A percentile compares a stretch with the other conserved stretches of the same genome.
Conservation (phyloP, 2,329 filamentous ascomycete genomes). For the Cordyceps cicadae region DNA sequence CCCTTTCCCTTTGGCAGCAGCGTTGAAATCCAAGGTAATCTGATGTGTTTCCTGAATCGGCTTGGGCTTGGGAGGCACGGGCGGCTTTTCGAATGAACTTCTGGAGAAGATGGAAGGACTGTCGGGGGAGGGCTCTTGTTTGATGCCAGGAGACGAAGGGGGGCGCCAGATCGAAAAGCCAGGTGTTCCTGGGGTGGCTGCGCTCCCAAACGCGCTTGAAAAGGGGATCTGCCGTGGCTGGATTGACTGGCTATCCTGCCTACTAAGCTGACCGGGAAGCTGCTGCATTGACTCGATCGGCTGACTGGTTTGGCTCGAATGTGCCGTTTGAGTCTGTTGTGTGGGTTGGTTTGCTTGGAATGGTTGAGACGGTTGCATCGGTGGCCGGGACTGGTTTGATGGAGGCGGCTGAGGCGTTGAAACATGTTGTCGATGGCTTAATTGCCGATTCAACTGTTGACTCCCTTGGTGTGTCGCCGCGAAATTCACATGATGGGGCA, state of each 20-base stretch:
- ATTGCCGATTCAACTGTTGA: not conserved
- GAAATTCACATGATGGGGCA: not conserved
- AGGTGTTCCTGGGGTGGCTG: slow-evolving; percentile 1
- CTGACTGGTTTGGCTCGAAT: not conserved
- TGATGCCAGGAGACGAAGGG: not conserved
- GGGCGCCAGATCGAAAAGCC: slow-evolving; percentile 11
- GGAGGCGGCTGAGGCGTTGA: not conserved
- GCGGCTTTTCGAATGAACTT: slow-evolving; percentile 29
- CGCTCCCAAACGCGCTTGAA: not conserved
- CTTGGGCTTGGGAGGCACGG: slow-evolving; percentile 32
- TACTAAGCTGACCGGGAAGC: not conserved
- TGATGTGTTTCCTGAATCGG: slow-evolving; percentile 28
- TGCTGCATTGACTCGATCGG: not conserved
- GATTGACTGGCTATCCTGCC: not conserved
- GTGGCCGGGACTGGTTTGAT: not conserved
- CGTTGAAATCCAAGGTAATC: slow-evolving; percentile 29
- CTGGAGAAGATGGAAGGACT: slow-evolving; percentile 6
- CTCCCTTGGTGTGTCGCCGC: not conserved
- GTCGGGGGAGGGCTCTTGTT: slow-evolving; percentile 4
- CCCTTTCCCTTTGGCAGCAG: slow-evolving; percentile 24
- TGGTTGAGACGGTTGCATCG: not conserved
- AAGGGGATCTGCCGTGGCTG: not conserved
- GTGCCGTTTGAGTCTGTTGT: not conserved
- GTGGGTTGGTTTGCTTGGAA: not conserved
- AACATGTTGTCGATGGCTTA: not conserved